Evolutionary conservation across 768 basidiomycete species (phyloP), one percentile per base, ranked within the genome.

Genomic region (Russula virescens): DNA sequence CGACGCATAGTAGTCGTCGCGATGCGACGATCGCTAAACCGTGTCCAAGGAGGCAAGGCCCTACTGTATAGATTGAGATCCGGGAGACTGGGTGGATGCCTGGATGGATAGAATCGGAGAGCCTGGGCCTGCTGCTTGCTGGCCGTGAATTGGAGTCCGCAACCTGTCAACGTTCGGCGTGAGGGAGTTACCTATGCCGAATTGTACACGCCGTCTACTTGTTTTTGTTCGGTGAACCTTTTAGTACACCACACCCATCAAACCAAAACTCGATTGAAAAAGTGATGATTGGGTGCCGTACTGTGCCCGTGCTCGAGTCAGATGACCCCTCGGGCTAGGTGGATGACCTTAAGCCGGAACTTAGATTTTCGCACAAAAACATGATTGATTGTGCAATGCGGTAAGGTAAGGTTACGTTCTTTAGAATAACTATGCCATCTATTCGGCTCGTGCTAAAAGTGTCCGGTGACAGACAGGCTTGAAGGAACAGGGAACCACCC

Each of bases 21-120:
- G 49, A 21, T 23, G 40, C 58, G 49, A 50, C 14, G 14, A 35
- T 51, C 38, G 58, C 58, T 59, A 49, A 26, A n/a, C n/a, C n/a
- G n/a, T n/a, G n/a, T n/a, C n/a, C n/a, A n/a, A n/a, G n/a, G n/a
- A n/a, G n/a, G 10, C 38, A 38, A 14, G 38, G 8, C 42, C 21
- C 26, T 18, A 42, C 18, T 58, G n/a, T n/a, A n/a, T n/a, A 31
- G 31, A 31, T n/a, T n/a, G n/a, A 8, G 31, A 31, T 59, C 49
- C 42, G 38, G 49, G 58, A 43, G 43, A 31, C 26, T 25, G 25
- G 14, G 4, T 49, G 38, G 38, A 5, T 49, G n/a, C 46, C 34
- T 38, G 7, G 47, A 16, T 40, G 26, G n/a, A n/a, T n/a, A n/a
- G n/a, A n/a, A n/a, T n/a, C n/a, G n/a, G 31, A 8, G 31, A 31